Percentiles rank a stretch among this genome's conserved stretches.
Conservation (phyloP, 768 basidiomycete species). For the Rhodosporidiobolus odoratus region DNA sequence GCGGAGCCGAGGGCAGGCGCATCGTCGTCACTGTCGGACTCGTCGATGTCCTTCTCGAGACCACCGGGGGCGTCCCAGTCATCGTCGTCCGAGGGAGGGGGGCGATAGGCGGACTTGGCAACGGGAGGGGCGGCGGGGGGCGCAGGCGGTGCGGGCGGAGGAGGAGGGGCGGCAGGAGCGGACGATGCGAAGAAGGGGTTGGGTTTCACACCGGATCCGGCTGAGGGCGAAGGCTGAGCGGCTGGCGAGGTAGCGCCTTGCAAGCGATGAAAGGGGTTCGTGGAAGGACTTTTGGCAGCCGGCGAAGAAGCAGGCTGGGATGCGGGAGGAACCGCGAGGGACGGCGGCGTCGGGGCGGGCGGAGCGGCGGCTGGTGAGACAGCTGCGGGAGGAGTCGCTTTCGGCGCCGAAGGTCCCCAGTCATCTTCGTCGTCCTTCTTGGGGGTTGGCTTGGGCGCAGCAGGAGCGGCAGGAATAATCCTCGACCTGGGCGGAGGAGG, state of each 20-base stretch:
- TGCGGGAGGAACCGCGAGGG: slow-evolving; percentile 48
- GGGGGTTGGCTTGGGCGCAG: background rate
- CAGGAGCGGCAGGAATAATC: background rate
- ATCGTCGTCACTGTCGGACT: slow-evolving; percentile 34
- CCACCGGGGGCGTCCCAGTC: slow-evolving; percentile 38
- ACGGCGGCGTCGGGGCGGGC: slow-evolving; percentile 41
- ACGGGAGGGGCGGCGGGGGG: background rate
- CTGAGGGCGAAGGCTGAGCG: slow-evolving; percentile 44
- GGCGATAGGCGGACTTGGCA: slow-evolving; percentile 38
- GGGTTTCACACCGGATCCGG: slow-evolving; percentile 39
- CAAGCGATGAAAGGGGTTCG: slow-evolving; percentile 74
- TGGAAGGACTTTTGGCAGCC: slow-evolving; percentile 55
- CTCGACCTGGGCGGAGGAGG: slow-evolving; percentile 12
- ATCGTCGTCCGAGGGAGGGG: slow-evolving; percentile 43
- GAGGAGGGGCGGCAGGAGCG: slow-evolving; percentile 41
- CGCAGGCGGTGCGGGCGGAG: slow-evolving; percentile 44
- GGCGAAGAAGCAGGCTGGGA: slow-evolving; percentile 39
- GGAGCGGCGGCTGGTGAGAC: slow-evolving; percentile 33
- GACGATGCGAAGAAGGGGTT: slow-evolving; percentile 46
- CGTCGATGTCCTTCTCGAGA: slow-evolving; percentile 33
- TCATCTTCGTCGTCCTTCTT: slow-evolving; percentile 24
- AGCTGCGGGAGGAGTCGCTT: background rate
- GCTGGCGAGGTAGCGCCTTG: slow-evolving; percentile 50
- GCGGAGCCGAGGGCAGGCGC: slow-evolving; percentile 19
- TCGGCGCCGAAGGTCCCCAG: slow-evolving; percentile 48